Conservation (phyloP, 306 rosid species). For the Herpetospermum pedunculosum region DNA sequence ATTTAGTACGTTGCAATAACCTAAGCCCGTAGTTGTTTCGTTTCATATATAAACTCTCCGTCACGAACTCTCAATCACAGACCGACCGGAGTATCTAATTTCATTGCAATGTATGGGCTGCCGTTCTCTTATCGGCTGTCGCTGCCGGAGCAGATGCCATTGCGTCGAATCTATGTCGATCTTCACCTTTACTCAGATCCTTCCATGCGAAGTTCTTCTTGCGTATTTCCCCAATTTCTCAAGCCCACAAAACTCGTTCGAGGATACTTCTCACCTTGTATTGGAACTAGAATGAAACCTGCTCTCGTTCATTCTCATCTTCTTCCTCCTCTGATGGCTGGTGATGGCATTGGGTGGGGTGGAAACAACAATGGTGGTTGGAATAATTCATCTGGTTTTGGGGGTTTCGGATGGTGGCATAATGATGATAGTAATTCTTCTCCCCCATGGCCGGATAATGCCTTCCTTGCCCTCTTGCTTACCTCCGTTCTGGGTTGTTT, state of each 20-base stretch:
- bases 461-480: constrained; percentile 27
- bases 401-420: constrained; percentile 26
- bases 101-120: background rate
- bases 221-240: background rate
- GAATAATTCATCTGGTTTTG: constrained; percentile 31
- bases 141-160: background rate
- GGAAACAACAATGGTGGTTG: constrained; percentile 23
- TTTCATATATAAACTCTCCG: background rate
- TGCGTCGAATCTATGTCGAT: background rate
- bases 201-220: background rate
- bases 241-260: background rate
- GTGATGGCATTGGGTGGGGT: constrained; percentile 12
- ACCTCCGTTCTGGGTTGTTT: constrained; percentile 28
- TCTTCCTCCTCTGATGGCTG: constrained; percentile 6
- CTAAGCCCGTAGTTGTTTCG: background rate
- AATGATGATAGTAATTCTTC: constrained; percentile 1
- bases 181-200: background rate
- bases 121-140: background rate
- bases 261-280: background rate
- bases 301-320: constrained; percentile 15
- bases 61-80: background rate
- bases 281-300: constrained; percentile 1
- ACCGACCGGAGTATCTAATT: background rate
- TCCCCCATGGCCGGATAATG: constrained; percentile 7
- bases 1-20: too few relatives aligned